Evolutionary conservation across 164 flowering plant genomes (phyloP).

Genomic region (Vitis cinerea): DNA sequence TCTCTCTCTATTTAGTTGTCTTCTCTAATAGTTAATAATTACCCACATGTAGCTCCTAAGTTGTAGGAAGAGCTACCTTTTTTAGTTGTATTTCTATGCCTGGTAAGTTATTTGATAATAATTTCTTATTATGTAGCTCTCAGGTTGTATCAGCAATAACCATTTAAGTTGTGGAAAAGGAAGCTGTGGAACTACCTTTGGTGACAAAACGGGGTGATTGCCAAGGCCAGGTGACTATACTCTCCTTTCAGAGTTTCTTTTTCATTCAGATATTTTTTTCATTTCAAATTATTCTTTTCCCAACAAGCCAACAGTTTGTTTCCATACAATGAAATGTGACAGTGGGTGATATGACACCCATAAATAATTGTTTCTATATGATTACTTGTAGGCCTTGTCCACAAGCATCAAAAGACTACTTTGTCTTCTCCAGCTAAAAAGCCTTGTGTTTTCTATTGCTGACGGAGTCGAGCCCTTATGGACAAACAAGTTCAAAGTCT

Average conservation of each 20-base stretch:
- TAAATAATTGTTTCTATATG: slow-evolving; percentile 31
- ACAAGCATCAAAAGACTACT: slow-evolving; percentile 35
- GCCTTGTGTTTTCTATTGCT: slow-evolving; percentile 53
- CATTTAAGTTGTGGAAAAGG: slow-evolving; percentile 50
- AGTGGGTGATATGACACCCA: not conserved
- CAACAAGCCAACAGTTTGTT: too few species aligned
- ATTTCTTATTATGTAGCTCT: slow-evolving; percentile 32
- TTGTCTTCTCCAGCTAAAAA: slow-evolving; percentile 37
- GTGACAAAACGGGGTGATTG: slow-evolving; percentile 44
- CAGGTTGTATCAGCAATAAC: slow-evolving; percentile 47
- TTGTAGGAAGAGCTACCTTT: not conserved
- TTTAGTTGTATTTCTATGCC: not conserved
- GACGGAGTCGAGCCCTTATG: slow-evolving; percentile 64
- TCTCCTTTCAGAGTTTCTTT: not conserved
- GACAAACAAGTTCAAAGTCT: slow-evolving; percentile 51
- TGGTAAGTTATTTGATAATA: not conserved
- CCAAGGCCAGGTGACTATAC: slow-evolving; percentile 47
- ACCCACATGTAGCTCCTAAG: too few species aligned
- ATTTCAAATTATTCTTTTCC: too few species aligned
- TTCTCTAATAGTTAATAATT: too few species aligned
- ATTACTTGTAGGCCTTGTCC: slow-evolving; percentile 57
- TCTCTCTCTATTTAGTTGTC: too few species aligned
- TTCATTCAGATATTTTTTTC: not conserved
- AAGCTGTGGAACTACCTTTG: slow-evolving; percentile 61
- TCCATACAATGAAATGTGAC: not conserved